Percentiles rank a stretch among this genome's conserved stretches.
phyloP scores from a whole-genome alignment of 805 yeast species.

The Lipomyces starkeyi region DNA sequence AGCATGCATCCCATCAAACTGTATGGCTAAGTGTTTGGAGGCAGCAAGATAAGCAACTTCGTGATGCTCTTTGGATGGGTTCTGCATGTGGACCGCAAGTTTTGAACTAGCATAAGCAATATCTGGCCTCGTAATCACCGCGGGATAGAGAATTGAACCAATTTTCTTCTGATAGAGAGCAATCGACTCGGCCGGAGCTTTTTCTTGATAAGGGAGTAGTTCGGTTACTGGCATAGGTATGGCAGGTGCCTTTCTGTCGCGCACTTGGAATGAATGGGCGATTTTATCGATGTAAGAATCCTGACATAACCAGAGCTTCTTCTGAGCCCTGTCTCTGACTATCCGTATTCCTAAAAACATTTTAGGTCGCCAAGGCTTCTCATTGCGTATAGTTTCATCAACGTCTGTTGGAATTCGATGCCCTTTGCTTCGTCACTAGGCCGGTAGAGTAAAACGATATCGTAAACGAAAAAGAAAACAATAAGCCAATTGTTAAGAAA shows the following conservation, averaged over 20 bases:
- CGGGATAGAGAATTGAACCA: neutral
- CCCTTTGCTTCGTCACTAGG: neutral
- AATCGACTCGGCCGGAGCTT: neutral
- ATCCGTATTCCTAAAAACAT: neutral
- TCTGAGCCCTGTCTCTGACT: neutral
- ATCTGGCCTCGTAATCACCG: neutral
- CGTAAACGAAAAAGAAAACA: neutral
- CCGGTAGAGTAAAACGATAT: neutral
- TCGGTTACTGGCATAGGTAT: neutral
- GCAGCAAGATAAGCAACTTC: neutral
- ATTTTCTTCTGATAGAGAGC: neutral
- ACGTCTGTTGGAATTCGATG: neutral
- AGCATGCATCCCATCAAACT: neutral
- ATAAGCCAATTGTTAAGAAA: too few species aligned
- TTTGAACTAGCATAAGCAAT: neutral
- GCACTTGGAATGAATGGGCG: neutral
- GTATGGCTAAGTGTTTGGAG: conserved; percentile 40
- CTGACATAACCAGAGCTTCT: neutral
- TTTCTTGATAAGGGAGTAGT: neutral
- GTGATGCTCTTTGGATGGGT: neutral
- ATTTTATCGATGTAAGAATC: neutral
- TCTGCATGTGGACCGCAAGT: neutral
- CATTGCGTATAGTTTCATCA: too few species aligned
- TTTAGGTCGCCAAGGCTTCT: neutral
- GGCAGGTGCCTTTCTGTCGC: neutral